Evolutionary conservation across 768 basidiomycete species (phyloP), one percentile per base, ranked within the genome.

Genomic region (Gyrodon lividus): DNA sequence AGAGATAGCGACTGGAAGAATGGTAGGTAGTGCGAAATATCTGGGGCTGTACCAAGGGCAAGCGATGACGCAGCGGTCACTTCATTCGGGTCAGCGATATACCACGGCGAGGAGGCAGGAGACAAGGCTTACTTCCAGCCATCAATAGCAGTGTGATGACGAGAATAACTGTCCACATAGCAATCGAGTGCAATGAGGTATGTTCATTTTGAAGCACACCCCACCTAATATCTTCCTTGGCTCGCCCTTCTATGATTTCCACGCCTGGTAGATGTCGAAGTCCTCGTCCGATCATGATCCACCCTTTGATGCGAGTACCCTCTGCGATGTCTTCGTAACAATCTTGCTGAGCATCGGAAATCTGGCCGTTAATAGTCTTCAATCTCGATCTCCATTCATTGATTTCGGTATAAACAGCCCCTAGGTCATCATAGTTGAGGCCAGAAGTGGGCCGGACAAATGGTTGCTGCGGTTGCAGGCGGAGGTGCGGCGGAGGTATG

Each of bases 161-260:
- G 5, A 70, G 63, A 5, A 86, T 72, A 17, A 84, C 70, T 16
- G 74, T 68, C 85, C 87, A 89, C 56, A 86, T 79, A 3, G 77
- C 75, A 26, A 75, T 51, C 19, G 65, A 64, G 56, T 82, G 79
- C 52, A 79, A 54, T 43, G 64, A 48, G 31, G 71, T 77, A 34
- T 78, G 71, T 64, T 82, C 78, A 54, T 78, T 75, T 66, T 88
- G 86, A 43, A 92, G 70, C 22, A 87, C 82, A 51, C 84, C 82
- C 89, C 89, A 93, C 48, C 86, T 71, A 31, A 93, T 81, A 64
- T 92, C 89, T 60, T 92, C 89, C 66, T 88, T 90, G 13, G 88
- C 85, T 52, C 86, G 72, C 2, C 90, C 90, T 62, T 89, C 85
- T 20, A 93, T 89, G 31, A 86, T 70, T 62, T 87, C 72, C 5